phyloP scores from a whole-genome alignment of 306 rosid species.

The Urtica urens region DNA sequence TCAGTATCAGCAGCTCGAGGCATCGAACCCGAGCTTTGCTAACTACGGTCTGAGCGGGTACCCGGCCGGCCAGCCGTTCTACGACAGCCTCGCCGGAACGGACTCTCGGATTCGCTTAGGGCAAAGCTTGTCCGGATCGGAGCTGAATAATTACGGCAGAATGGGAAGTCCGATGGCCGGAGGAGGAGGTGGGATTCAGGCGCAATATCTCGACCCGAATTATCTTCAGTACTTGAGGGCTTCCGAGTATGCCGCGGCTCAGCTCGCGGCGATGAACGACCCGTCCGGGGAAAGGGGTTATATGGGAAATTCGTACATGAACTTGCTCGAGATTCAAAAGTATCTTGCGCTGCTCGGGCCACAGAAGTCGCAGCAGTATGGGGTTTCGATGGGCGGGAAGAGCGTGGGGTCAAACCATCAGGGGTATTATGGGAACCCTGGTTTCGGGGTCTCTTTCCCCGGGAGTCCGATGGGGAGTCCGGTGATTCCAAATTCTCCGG shows the following conservation, averaged over 20 bases:
- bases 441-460: constrained; percentile 67
- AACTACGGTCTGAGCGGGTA: constrained; percentile 63
- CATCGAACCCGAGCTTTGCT: constrained; percentile 44
- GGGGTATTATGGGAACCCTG: constrained; percentile 76
- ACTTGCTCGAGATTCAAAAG: constrained; percentile 70
- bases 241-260: constrained; percentile 76
- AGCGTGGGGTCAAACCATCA: constrained; percentile 62
- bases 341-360: constrained; percentile 56
- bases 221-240: constrained; percentile 79
- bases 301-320: constrained; percentile 65
- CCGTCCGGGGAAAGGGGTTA: constrained; percentile 59
- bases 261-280: constrained; percentile 64
- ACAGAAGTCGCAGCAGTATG: constrained; percentile 80
- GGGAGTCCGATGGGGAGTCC: constrained; percentile 86
- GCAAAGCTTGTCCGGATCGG: constrained; percentile 55
- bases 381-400: constrained; percentile 49
- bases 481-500: constrained; percentile 58
- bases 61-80: constrained; percentile 58
- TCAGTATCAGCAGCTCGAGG: constrained; percentile 64
- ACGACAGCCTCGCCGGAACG: constrained; percentile 70
- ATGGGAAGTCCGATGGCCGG: constrained; percentile 65
- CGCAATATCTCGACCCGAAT: constrained; percentile 74
- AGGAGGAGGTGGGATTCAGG: constrained; percentile 53
- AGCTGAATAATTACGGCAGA: constrained; percentile 50
- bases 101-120: constrained; percentile 70